Percentiles rank a stretch among this genome's conserved stretches.
Evolutionary conservation across 495 filamentous ascomycete species (phyloP).

Genomic region (Penicillium bovifimosum): DNA sequence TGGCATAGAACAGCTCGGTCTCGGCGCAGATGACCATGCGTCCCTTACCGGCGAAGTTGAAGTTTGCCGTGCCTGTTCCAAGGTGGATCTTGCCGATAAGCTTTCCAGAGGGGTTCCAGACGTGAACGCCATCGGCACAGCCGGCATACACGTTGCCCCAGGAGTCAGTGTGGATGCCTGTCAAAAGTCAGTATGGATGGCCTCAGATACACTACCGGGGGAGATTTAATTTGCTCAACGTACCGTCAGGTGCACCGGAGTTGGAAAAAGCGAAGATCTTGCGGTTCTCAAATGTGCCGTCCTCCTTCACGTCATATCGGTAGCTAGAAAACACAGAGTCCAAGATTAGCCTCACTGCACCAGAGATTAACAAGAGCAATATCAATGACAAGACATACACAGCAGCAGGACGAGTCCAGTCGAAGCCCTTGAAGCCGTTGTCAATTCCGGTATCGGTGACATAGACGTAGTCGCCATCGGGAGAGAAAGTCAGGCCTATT

Average conservation of each 20-base stretch:
- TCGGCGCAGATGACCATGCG: slow-evolving; percentile 47
- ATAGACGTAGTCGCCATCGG: slow-evolving; percentile 38
- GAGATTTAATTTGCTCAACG: neutral
- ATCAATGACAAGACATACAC: slow-evolving; percentile 11
- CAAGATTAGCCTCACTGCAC: neutral
- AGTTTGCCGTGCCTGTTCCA: slow-evolving; percentile 42
- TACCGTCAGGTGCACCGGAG: slow-evolving; percentile 34
- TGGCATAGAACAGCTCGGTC: slow-evolving; percentile 46
- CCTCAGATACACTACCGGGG: neutral
- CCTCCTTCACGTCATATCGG: slow-evolving; percentile 16
- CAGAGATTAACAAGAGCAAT: neutral
- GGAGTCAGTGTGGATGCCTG: slow-evolving; percentile 41
- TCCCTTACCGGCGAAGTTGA: slow-evolving; percentile 52
- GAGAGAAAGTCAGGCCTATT: slow-evolving; percentile 39
- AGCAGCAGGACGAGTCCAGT: slow-evolving; percentile 15
- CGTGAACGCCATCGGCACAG: slow-evolving; percentile 42
- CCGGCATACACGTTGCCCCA: slow-evolving; percentile 42
- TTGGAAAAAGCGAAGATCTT: slow-evolving; percentile 18
- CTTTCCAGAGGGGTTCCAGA: slow-evolving; percentile 37
- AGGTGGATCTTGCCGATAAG: slow-evolving; percentile 48
- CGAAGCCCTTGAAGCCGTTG: slow-evolving; percentile 16
- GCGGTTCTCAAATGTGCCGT: slow-evolving; percentile 20
- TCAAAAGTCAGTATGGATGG: neutral
- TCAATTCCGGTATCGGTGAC: slow-evolving; percentile 38
- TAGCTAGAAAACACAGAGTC: slow-evolving; percentile 6